Evolutionary conservation across 2,329 filamentous ascomycete species (phyloP).

Genomic region (Monosporascus sp.): DNA sequence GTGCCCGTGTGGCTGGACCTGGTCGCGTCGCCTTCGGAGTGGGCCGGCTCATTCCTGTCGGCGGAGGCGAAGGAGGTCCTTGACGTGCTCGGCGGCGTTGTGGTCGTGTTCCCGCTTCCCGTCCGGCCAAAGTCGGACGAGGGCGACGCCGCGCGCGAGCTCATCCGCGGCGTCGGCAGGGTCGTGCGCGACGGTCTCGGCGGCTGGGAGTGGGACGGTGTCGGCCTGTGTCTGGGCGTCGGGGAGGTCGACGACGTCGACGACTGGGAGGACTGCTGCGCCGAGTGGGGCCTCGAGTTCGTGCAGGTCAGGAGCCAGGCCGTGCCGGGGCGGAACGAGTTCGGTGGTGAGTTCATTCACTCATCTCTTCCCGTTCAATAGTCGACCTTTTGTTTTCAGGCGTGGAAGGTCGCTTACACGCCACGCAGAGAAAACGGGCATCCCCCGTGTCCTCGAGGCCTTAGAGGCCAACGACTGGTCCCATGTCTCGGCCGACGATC

Average conservation of each 20-base stretch:
- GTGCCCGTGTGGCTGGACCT: slow-evolving; percentile 66
- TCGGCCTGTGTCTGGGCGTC: slow-evolving; percentile 54
- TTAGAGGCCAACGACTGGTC: slow-evolving; percentile 63
- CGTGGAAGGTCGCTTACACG: background rate
- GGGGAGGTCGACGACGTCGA: slow-evolving; percentile 41
- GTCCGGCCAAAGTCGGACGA: slow-evolving; percentile 14
- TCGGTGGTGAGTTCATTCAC: slow-evolving; percentile 42
- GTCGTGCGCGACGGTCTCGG: slow-evolving; percentile 53
- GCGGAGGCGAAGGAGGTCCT: slow-evolving; percentile 59
- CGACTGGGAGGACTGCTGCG: slow-evolving; percentile 57
- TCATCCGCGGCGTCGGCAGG: slow-evolving; percentile 48
- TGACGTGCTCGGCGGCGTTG: slow-evolving; percentile 52
- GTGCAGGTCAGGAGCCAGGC: slow-evolving; percentile 44
- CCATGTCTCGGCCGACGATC: slow-evolving; percentile 24
- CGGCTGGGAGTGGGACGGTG: slow-evolving; percentile 60
- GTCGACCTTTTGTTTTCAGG: background rate
- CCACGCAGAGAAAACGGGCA: slow-evolving; percentile 50
- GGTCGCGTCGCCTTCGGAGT: slow-evolving; percentile 43
- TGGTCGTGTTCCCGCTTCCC: slow-evolving; percentile 47
- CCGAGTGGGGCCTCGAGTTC: slow-evolving; percentile 56
- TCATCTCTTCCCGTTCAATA: background rate
- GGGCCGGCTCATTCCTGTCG: slow-evolving; percentile 54
- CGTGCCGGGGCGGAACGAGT: slow-evolving; percentile 46
- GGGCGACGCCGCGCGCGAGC: slow-evolving; percentile 25
- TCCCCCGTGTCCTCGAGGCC: slow-evolving; percentile 54